Base-by-base conservation (phyloP, 345 rosid genomes). In the Heritiera fomes region DNA sequence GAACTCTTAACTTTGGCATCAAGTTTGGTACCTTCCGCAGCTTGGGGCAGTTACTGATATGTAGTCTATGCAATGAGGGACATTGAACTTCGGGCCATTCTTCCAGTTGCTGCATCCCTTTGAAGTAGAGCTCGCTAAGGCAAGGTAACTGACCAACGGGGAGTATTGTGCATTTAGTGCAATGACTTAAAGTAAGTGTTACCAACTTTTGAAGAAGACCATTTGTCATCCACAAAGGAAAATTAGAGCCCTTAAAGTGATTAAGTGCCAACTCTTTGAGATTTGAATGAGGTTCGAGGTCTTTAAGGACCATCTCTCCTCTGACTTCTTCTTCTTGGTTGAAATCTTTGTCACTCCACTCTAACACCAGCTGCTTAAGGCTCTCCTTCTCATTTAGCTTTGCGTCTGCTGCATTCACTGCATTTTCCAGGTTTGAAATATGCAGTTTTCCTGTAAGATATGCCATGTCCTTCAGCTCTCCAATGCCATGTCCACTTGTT, bases 211-310 rank as follows among this genome's bases (percentile, higher is more conserved):
- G 50, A 7, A 77, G 76, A 6, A 15, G 6, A 13, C 71, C 78
- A 14, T 50, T 55, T n/a, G 59, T 77, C 15, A 77, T 73, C 84
- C 84, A 81, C 7, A 18, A 8, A 17, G 80, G 80, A 81, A 81
- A 72, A 13, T n/a, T 15, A 23, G 38, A 38, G 56, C 78, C 77
- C 50, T 7, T 71, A 32, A 75, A 80, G 70, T 68, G 17, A 13
- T 32, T 7, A 68, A 75, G 23, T 14, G 23, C 69, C 46, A 80
- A 71, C 70, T 68, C 82, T 53, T 75, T 4, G 45, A 80, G 64
- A 45, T 41, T 45, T 38, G 59, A 50, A 49, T 79, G 63, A 38
- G 77, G 77, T 52, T 40, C 28, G 49, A 72, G 71, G 45, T 62
- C 64, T 20, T 40, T 7, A 14, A 79, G 77, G 1, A 0, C 30